phyloP scores from a whole-genome alignment of 140 eudicot genomes.

The Oenanthe javanica region DNA sequence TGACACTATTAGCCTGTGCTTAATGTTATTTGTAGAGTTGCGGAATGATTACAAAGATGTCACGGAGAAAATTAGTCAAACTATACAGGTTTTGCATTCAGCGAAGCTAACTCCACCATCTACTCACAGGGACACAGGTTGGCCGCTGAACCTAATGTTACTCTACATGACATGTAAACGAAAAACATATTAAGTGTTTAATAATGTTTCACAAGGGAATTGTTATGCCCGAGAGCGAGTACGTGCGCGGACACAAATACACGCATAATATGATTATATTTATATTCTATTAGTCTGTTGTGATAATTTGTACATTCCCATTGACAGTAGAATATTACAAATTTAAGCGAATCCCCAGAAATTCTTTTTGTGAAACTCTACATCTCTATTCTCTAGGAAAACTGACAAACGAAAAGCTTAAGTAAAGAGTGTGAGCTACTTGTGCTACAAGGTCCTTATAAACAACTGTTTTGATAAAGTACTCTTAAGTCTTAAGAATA shows the following conservation, averaged over 20 bases:
- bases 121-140: conserved; percentile 40
- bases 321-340: neutral
- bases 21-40: conserved; percentile 38
- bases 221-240: neutral
- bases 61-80: conserved; percentile 66
- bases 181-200: neutral
- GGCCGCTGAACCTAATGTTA: conserved; percentile 1
- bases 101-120: conserved; percentile 40
- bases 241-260: no score
- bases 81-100: conserved; percentile 67
- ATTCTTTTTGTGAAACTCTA: neutral
- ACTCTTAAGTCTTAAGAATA: neutral
- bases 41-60: conserved; percentile 70
- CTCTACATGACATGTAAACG: neutral
- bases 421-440: neutral
- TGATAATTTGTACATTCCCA: neutral
- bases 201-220: neutral
- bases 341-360: neutral
- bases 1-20: neutral
- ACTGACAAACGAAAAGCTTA: neutral
- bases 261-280: neutral
- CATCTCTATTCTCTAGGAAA: neutral
- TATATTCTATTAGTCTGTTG: neutral
- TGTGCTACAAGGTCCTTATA: neutral
- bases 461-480: neutral